These are phyloP conservation scores for Peltaster fructicola DNA, from an alignment of 2,329 filamentous ascomycete species.

Conservation along the genomic window DNA sequence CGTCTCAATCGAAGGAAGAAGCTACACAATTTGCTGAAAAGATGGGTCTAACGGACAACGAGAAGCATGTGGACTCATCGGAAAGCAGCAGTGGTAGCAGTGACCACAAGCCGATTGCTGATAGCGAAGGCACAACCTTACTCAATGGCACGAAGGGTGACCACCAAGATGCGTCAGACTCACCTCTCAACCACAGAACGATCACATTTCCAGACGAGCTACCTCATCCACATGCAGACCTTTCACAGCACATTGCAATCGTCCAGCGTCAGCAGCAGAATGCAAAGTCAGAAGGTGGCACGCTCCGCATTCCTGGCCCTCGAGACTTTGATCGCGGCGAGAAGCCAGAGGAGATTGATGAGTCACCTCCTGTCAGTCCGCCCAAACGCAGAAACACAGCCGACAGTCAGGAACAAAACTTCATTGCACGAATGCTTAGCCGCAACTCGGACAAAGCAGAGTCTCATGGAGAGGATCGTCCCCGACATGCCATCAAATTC, in stretches of 20 bases:
- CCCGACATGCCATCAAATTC: too few relatives aligned
- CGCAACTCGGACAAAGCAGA: too few relatives aligned
- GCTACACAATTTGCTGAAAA: slow-evolving; percentile 25
- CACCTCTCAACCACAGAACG: slow-evolving; percentile 21
- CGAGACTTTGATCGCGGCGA: slow-evolving; percentile 75
- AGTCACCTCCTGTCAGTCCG: too few relatives aligned
- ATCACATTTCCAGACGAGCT: slow-evolving; percentile 56
- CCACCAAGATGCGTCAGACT: too few relatives aligned
- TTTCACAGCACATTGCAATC: slow-evolving; percentile 66
- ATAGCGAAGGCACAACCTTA: too few relatives aligned
- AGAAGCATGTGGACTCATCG: slow-evolving; percentile 17
- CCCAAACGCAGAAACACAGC: too few relatives aligned
- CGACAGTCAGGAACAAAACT: too few relatives aligned
- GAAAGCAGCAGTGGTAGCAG: slow-evolving; percentile 12
- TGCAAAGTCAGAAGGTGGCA: slow-evolving; percentile 44
- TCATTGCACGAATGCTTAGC: too few relatives aligned
- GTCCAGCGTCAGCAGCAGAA: slow-evolving; percentile 62
- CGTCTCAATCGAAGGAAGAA: slow-evolving; percentile 31
- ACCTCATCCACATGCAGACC: slow-evolving; percentile 22
- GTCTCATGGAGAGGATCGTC: too few relatives aligned
- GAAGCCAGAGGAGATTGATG: slow-evolving; percentile 43
- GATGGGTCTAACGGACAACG: slow-evolving; percentile 20
- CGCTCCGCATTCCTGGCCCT: slow-evolving; percentile 78
- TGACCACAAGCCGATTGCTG: too few relatives aligned
- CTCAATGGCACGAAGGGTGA: too few relatives aligned